Conservation (phyloP, 768 basidiomycete genomes). For the Phylloporus sp. region DNA sequence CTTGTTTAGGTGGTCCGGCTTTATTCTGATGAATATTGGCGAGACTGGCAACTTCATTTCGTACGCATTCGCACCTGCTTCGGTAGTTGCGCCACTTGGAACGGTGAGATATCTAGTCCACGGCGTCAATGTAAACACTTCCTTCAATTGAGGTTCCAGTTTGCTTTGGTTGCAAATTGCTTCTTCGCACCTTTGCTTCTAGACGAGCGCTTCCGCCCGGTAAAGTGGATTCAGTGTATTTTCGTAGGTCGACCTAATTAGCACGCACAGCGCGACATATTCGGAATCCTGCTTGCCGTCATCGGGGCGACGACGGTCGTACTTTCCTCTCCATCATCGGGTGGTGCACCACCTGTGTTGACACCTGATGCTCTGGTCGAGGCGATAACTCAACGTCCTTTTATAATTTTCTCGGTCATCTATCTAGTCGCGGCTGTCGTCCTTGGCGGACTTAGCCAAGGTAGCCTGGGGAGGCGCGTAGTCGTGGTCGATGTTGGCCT, state of each 20-base stretch:
- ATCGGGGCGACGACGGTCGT: constrained; percentile 94
- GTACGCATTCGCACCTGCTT: constrained; percentile 86
- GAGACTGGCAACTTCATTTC: constrained; percentile 89
- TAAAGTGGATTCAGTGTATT: constrained; percentile 31
- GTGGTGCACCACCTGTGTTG: constrained; percentile 49
- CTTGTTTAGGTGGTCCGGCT: constrained; percentile 75
- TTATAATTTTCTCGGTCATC: constrained; percentile 67
- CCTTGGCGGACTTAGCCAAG: constrained; percentile 64
- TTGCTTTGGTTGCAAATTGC: constrained; percentile 93
- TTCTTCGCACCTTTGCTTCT: constrained; percentile 86
- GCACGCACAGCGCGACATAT: constrained; percentile 56
- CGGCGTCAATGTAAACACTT: neutral
- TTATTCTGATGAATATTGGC: constrained; percentile 84
- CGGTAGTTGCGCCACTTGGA: constrained; percentile 93
- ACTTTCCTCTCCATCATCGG: constrained; percentile 65
- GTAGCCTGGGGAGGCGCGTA: constrained; percentile 53
- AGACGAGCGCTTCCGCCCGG: constrained; percentile 76
- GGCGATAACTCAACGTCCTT: constrained; percentile 67
- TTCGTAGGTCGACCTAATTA: constrained; percentile 14
- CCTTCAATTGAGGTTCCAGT: constrained; percentile 37
- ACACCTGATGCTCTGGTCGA: constrained; percentile 60
- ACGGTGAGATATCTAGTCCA: constrained; percentile 53
- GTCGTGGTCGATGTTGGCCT: constrained; percentile 86
- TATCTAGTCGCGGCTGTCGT: constrained; percentile 54
- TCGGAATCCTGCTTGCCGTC: constrained; percentile 76